These are phyloP conservation scores for Verticillium dahliae DNA, from an alignment of 2,329 filamentous ascomycete species.

Conservation along the genomic window DNA sequence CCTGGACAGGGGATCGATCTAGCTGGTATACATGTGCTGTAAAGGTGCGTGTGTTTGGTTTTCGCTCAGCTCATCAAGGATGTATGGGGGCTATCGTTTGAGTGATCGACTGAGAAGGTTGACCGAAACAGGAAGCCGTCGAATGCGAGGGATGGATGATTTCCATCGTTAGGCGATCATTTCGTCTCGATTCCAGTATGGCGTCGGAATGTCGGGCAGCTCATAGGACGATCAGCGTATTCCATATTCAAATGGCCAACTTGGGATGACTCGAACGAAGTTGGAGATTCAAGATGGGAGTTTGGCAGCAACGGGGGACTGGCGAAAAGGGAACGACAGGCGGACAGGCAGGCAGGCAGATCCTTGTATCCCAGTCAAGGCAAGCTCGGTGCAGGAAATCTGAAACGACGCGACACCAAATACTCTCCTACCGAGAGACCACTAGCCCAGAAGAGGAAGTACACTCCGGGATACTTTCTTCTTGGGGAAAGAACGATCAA, in stretches of 20 bases:
- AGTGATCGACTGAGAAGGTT: not conserved
- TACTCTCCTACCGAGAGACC: not conserved
- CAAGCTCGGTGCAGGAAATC: not conserved
- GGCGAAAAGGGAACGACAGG: not conserved
- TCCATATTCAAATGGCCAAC: not conserved
- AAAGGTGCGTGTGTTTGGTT: no score
- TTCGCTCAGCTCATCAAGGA: no score
- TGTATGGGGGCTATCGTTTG: no score
- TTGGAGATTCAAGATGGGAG: not conserved
- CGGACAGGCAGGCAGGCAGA: not conserved
- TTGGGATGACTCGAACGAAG: not conserved
- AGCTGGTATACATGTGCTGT: no score
- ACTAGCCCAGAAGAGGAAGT: not conserved
- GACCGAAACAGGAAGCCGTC: not conserved
- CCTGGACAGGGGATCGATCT: no score
- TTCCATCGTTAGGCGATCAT: not conserved
- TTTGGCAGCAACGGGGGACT: not conserved
- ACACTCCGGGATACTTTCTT: not conserved
- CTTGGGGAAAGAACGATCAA: not conserved
- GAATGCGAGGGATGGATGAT: not conserved
- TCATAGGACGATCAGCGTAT: not conserved
- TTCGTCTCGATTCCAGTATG: not conserved
- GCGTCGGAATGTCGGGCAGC: not conserved
- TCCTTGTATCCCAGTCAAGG: not conserved
- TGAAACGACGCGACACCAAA: not conserved